A percentile compares a stretch with the other conserved stretches of the same genome.
Evolutionary conservation across 1,139 yeast genomes (phyloP).

Genomic region (Debaryomycetaceae sp.): DNA sequence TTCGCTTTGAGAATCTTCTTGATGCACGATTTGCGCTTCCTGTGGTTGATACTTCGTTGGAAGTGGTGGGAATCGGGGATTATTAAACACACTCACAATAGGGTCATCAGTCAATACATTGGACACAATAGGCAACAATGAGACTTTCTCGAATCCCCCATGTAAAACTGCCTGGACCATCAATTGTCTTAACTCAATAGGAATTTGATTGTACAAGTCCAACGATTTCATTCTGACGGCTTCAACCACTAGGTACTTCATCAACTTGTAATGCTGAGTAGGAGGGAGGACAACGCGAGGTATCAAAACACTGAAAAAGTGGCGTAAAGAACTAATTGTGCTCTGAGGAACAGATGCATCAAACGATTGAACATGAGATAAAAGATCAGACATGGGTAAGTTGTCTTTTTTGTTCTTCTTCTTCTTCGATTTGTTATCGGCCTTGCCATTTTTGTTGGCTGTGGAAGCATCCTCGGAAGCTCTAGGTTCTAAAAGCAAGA

Average conservation of each 20-base stretch:
- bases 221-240: conserved; percentile 31
- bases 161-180: conserved; percentile 54
- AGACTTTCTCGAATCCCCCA: conserved; percentile 62
- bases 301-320: conserved; percentile 49
- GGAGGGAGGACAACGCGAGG: conserved; percentile 54
- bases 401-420: conserved; percentile 42
- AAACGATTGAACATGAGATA: conserved; percentile 66
- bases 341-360: conserved; percentile 32
- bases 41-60: conserved; percentile 31
- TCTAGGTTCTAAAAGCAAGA: conserved; percentile 44
- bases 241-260: conserved; percentile 53
- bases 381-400: conserved; percentile 62
- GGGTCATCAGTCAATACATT: conserved; percentile 41
- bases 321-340: conserved; percentile 38
- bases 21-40: conserved; percentile 1
- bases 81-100: conserved; percentile 53
- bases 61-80: conserved; percentile 76
- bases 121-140: conserved; percentile 71
- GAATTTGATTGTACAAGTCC: conserved; percentile 22
- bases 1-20: conserved; percentile 9
- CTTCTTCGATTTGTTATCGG: conserved; percentile 13
- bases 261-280: conserved; percentile 59
- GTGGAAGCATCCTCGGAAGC: conserved; percentile 1
- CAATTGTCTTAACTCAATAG: conserved; percentile 32
- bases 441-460: background rate